These are phyloP conservation scores for Uronychia binucleata DNA, from an alignment of 73 alveolate species.

Conservation along the genomic window DNA sequence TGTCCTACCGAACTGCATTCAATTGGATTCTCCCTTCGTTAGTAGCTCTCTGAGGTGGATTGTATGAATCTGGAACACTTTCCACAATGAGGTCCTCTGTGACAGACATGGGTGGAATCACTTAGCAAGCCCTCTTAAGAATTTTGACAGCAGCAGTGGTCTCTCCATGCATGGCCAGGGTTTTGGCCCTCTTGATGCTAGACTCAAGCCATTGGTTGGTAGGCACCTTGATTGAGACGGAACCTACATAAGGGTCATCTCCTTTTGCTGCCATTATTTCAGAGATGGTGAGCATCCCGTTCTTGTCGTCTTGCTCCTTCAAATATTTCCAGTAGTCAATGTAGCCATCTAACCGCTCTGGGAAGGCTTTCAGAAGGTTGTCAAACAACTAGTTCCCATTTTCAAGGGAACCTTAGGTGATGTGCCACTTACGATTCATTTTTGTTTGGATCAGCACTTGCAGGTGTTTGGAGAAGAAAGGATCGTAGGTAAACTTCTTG, in stretches of 20 bases:
- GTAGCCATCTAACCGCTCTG: background rate
- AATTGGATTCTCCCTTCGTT: no score
- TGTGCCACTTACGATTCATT: background rate
- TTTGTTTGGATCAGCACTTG: background rate
- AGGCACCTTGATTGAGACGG: background rate
- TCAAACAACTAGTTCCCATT: background rate
- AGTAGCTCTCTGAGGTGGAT: no score
- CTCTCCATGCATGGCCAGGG: background rate
- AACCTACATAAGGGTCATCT: background rate
- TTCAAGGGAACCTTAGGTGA: background rate
- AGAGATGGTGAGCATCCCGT: background rate
- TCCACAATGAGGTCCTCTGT: background rate
- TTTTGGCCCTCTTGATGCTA: background rate
- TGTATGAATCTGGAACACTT: no score
- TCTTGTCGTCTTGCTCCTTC: background rate
- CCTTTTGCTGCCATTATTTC: background rate
- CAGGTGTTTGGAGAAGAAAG: background rate
- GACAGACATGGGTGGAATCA: background rate
- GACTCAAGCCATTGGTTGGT: background rate
- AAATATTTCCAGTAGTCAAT: background rate
- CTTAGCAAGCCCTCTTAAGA: background rate
- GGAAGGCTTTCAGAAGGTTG: background rate
- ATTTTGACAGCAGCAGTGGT: background rate
- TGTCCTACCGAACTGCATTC: no score
- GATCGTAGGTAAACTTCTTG: background rate